Evolutionary conservation across 495 filamentous ascomycete genomes (phyloP).

Genomic region (Penicillium bovifimosum): DNA sequence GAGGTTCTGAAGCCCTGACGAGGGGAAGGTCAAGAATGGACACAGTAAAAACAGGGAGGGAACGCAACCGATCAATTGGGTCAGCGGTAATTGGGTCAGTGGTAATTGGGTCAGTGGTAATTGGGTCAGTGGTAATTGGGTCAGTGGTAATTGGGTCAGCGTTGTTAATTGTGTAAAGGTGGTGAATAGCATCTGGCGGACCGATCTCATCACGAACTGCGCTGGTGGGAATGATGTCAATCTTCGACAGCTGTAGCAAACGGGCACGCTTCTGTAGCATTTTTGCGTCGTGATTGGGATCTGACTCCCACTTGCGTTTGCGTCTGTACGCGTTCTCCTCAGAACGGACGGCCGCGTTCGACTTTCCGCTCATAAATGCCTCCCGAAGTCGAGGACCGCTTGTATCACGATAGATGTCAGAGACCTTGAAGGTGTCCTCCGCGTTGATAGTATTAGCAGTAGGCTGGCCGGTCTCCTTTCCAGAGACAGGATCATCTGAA

Average conservation of each 20-base stretch:
- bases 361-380: slow-evolving; percentile 22
- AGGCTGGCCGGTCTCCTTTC: slow-evolving; percentile 42
- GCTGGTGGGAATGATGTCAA: slow-evolving; percentile 2
- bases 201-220: slow-evolving; percentile 11
- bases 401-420: slow-evolving; percentile 25
- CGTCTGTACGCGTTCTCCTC: slow-evolving; percentile 21
- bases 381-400: slow-evolving; percentile 19
- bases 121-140: neutral
- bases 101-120: no score
- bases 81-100: no score
- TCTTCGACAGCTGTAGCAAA: slow-evolving; percentile 16
- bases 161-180: neutral
- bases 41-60: neutral
- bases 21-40: neutral
- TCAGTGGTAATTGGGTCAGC: neutral
- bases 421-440: slow-evolving; percentile 19
- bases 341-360: slow-evolving; percentile 22
- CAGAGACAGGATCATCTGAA: slow-evolving; percentile 17
- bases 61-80: neutral
- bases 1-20: neutral
- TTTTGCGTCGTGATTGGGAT: slow-evolving; percentile 22
- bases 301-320: slow-evolving; percentile 25
- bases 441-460: slow-evolving; percentile 33
- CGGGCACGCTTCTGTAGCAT: slow-evolving; percentile 28
- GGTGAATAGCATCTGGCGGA: slow-evolving; percentile 5